Evolutionary conservation across 441 rosid genomes (phyloP).

Genomic region (Pelargonium citronellum): DNA sequence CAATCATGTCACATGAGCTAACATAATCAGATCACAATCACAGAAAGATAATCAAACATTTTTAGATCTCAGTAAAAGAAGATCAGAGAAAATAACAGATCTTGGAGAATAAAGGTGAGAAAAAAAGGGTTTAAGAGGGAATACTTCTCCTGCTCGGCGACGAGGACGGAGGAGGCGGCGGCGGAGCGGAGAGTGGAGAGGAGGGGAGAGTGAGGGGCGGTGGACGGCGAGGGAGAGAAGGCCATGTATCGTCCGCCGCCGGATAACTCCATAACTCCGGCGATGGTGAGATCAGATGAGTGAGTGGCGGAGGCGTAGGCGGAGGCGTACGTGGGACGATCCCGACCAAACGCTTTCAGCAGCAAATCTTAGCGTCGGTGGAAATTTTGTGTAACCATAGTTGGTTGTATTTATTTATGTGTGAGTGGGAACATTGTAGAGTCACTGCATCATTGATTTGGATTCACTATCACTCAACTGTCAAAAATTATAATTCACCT

Average conservation of each 20-base stretch:
- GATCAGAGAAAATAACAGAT: not conserved
- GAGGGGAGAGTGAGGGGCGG: conserved; percentile 61
- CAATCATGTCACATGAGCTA: not conserved
- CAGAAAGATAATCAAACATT: too few relatives aligned
- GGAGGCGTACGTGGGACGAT: not conserved
- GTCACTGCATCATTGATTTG: too few relatives aligned
- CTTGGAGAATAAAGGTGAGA: not conserved
- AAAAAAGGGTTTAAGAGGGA: not conserved
- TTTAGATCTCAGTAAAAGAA: not conserved
- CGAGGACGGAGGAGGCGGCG: conserved; percentile 34
- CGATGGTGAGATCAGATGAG: not conserved
- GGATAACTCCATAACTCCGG: conserved; percentile 30
- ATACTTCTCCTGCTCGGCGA: conserved; percentile 60
- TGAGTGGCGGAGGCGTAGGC: too few relatives aligned
- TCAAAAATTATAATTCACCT: too few relatives aligned
- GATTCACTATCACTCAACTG: too few relatives aligned
- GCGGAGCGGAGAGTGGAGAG: conserved; percentile 42
- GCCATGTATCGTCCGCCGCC: conserved; percentile 50
- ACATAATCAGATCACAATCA: not conserved
- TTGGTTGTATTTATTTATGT: not conserved
- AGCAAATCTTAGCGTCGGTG: conserved; percentile 10
- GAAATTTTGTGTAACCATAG: not conserved
- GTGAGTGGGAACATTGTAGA: too few relatives aligned
- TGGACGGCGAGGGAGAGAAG: conserved; percentile 69
- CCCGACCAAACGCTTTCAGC: conserved; percentile 1